Evolutionary conservation across 148 eudicot genomes (phyloP).

Genomic region (Rhododendron kiyosumense): DNA sequence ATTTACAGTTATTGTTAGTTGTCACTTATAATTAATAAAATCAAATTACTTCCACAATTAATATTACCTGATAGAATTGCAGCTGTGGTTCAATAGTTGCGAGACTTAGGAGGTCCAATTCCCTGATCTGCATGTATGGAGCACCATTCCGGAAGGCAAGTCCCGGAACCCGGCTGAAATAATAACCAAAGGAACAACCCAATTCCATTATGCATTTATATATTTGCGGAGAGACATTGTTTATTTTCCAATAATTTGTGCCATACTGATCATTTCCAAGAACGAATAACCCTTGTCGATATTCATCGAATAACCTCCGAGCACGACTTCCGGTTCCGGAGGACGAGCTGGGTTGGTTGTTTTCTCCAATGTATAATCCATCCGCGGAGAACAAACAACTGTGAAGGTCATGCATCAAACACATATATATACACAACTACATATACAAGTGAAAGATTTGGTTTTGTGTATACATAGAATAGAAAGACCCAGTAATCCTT

Average conservation of each 20-base stretch:
- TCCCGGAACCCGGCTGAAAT: slow-evolving; percentile 64
- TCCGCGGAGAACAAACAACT: slow-evolving; percentile 51
- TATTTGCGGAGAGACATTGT: neutral
- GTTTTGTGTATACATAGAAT: neutral
- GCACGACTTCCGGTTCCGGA: slow-evolving; percentile 37
- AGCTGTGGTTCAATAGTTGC: slow-evolving; percentile 43
- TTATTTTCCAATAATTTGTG: neutral
- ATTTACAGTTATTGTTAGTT: neutral
- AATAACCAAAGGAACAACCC: neutral
- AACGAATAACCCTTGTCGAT: slow-evolving; percentile 20
- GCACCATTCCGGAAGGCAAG: slow-evolving; percentile 50
- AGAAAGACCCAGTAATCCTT: too few relatives aligned
- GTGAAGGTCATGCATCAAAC: slow-evolving; percentile 1
- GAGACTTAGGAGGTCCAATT: slow-evolving; percentile 42
- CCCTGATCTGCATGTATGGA: slow-evolving; percentile 47
- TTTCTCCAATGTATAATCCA: slow-evolving; percentile 44
- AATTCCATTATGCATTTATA: neutral
- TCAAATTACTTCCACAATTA: neutral
- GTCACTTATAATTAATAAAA: neutral
- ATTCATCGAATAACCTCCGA: slow-evolving; percentile 41
- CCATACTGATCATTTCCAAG: slow-evolving; percentile 21
- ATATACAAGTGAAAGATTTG: neutral
- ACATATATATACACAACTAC: neutral
- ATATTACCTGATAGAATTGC: slow-evolving; percentile 63
- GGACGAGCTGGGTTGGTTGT: slow-evolving; percentile 38